A percentile compares a stretch with the other conserved stretches of the same genome.
phyloP scores from a whole-genome alignment of 164 flowering plant species.

The Berberis thunbergii region DNA sequence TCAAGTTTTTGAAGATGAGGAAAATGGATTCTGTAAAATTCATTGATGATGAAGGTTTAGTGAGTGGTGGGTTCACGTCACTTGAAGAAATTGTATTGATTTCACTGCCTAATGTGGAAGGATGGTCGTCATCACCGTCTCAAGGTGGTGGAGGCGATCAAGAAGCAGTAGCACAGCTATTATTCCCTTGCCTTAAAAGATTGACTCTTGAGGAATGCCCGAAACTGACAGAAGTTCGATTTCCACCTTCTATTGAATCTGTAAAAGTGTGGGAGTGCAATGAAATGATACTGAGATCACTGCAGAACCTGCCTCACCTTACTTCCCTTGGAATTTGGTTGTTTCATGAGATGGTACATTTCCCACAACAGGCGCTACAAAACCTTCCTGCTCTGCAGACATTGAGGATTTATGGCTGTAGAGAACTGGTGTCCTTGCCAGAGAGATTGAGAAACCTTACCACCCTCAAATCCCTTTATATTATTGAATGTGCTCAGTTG shows the following conservation, averaged over 20 bases:
- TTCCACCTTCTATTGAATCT: neutral
- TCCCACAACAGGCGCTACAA: neutral
- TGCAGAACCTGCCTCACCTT: neutral
- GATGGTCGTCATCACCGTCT: neutral
- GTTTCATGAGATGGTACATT: neutral
- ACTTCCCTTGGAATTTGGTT: neutral
- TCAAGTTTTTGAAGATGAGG: neutral
- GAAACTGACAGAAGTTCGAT: neutral
- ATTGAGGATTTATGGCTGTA: neutral
- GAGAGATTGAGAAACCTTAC: neutral
- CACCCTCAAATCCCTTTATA: neutral
- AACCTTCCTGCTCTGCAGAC: neutral
- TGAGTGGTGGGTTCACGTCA: neutral
- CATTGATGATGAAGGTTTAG: neutral
- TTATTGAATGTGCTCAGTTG: neutral
- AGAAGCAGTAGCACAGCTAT: neutral
- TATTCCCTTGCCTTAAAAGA: conserved; percentile 2
- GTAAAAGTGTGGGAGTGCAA: neutral
- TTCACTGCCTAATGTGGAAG: conserved; percentile 1
- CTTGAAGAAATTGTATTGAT: neutral
- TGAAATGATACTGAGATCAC: neutral
- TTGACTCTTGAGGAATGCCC: neutral
- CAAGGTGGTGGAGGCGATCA: neutral
- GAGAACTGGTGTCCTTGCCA: neutral
- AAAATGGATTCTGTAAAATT: neutral